Evolutionary conservation across 1,284 basidiomycete genomes (phyloP).

Genomic region (Sanghuangporus weigelae): DNA sequence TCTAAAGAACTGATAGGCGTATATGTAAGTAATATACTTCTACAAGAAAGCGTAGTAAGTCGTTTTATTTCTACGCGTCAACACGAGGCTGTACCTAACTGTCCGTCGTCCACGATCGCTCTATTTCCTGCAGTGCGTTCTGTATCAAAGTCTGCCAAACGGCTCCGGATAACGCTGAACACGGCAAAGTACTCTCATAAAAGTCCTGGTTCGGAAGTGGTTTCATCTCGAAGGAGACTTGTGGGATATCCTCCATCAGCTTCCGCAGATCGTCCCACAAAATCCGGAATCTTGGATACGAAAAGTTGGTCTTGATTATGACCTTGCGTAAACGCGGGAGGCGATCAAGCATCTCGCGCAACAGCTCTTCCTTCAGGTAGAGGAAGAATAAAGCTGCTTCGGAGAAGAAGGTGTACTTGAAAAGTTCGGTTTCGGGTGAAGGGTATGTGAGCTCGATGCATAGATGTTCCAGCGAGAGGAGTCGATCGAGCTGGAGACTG

Average conservation of each 20-base stretch:
- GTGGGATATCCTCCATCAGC: neutral
- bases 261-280: slow-evolving; percentile 1
- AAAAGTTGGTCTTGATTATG: slow-evolving; percentile 1
- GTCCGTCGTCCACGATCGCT: neutral
- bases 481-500: neutral
- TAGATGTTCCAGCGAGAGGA: slow-evolving; percentile 3
- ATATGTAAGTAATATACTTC: no score
- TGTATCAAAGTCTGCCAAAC: neutral
- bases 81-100: neutral
- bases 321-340: slow-evolving; percentile 3
- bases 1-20: no score
- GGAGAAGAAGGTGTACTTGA: neutral
- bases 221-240: neutral
- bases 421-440: neutral
- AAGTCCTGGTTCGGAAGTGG: neutral
- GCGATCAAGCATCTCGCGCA: neutral
- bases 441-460: slow-evolving; percentile 9
- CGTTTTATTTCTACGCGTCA: neutral
- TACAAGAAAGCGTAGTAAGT: neutral
- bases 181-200: neutral
- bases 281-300: neutral
- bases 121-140: neutral
- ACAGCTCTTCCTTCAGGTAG: neutral
- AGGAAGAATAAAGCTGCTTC: neutral
- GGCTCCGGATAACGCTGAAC: neutral